These are phyloP conservation scores for Collybia mongolica DNA, from an alignment of 768 basidiomycete species.

Conservation along the genomic window DNA sequence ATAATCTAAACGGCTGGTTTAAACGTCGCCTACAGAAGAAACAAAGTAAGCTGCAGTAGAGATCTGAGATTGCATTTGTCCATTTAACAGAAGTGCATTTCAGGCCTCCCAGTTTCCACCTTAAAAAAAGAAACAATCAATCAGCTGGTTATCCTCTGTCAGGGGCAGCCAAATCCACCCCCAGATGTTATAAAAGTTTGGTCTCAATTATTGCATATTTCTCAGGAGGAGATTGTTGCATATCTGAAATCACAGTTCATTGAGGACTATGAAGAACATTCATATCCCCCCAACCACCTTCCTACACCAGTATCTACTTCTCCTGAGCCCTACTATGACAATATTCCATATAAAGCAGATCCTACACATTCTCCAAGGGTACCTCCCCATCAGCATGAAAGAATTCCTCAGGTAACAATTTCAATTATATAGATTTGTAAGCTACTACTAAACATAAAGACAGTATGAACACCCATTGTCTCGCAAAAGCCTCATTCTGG, in stretches of 20 bases:
- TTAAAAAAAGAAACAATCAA: conserved; percentile 18
- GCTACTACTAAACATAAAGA: no score
- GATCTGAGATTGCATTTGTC: no score
- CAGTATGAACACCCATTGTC: neutral
- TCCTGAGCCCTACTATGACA: conserved; percentile 16
- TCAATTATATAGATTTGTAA: no score
- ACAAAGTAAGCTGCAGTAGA: no score
- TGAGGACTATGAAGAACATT: neutral
- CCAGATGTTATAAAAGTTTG: conserved; percentile 25
- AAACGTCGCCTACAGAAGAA: neutral
- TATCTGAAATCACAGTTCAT: conserved; percentile 12
- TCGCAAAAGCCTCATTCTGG: conserved; percentile 12
- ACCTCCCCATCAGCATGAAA: conserved; percentile 3
- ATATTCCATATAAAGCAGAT: conserved; percentile 14
- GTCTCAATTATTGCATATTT: conserved; percentile 25
- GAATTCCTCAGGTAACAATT: conserved; percentile 4
- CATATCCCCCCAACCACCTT: conserved; percentile 13
- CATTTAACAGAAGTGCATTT: no score
- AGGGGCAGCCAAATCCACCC: conserved; percentile 20
- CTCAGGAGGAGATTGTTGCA: conserved; percentile 17
- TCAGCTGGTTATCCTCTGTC: conserved; percentile 20
- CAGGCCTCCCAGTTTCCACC: conserved; percentile 10
- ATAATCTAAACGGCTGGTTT: conserved; percentile 7
- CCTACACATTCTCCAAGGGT: conserved; percentile 16
- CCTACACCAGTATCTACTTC: conserved; percentile 22